A percentile compares a stretch with the other conserved stretches of the same genome.
These are phyloP conservation scores for Blastocrithidia nonstop DNA, from an alignment of 208 protist genomes.

Conservation along the genomic window DNA sequence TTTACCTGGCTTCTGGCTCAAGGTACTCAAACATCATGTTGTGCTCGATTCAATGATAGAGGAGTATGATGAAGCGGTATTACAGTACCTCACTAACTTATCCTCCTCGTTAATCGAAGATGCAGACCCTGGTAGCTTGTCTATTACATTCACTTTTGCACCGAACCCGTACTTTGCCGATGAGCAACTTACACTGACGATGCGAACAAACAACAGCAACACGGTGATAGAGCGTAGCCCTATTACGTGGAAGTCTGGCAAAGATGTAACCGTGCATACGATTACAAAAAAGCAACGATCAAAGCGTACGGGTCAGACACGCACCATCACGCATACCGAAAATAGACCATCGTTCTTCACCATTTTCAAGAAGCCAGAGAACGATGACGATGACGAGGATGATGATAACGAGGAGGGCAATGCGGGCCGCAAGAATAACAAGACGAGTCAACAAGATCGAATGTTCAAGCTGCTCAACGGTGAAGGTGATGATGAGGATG, in stretches of 20 bases:
- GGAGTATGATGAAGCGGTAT: conserved; percentile 53
- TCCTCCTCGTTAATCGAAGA: conserved; percentile 24
- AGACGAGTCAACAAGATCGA: conserved; percentile 10
- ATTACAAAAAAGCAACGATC: conserved; percentile 37
- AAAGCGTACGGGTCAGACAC: conserved; percentile 23
- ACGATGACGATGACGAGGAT: conserved; percentile 8
- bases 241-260: conserved; percentile 68
- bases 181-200: conserved; percentile 37
- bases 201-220: conserved; percentile 22
- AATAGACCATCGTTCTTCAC: conserved; percentile 67
- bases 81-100: conserved; percentile 54
- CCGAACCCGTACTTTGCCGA: conserved; percentile 74
- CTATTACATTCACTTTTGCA: conserved; percentile 61
- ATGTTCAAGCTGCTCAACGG: conserved; percentile 15
- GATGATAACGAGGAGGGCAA: conserved; percentile 6
- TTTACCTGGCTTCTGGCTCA: conserved; percentile 59
- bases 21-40: conserved; percentile 51
- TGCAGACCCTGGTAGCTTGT: conserved; percentile 43
- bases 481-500: conserved; percentile 31
- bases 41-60: conserved; percentile 47
- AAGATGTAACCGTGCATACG: conserved; percentile 49
- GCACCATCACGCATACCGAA: conserved; percentile 20
- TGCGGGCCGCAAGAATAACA: conserved; percentile 5
- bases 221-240: conserved; percentile 27
- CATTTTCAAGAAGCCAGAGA: conserved; percentile 36